Percentiles rank a stretch among this genome's conserved stretches.
Evolutionary conservation across 1,284 basidiomycete genomes (phyloP).

Genomic region (Puccinia polysora): DNA sequence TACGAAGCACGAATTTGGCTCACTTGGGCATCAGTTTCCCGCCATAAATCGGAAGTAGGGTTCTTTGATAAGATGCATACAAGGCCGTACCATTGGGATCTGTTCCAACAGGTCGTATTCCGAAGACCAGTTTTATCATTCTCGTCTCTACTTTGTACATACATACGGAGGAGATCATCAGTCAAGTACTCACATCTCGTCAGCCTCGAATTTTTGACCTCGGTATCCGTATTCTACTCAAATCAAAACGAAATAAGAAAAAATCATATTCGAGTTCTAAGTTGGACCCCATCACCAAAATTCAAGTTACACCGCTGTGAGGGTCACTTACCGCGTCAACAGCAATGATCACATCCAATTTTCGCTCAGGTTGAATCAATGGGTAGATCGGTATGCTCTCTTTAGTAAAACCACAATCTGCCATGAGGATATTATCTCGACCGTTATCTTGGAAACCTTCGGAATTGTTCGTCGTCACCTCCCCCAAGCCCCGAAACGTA

Average conservation of each 20-base stretch:
- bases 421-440: constrained; percentile 26
- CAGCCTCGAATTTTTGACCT: not conserved
- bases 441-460: constrained; percentile 21
- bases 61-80: constrained; percentile 28
- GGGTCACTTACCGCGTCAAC: constrained; percentile 29
- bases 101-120: not conserved
- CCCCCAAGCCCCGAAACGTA: constrained; percentile 26
- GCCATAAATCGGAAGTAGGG: constrained; percentile 11
- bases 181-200: constrained; percentile 12
- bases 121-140: not conserved
- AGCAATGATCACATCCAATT: constrained; percentile 39
- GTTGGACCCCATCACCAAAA: not conserved
- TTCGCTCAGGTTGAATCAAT: constrained; percentile 34
- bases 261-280: no score
- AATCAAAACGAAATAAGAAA: not conserved
- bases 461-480: not conserved
- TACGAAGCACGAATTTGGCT: not conserved
- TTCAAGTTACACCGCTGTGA: not conserved
- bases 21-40: constrained; percentile 33
- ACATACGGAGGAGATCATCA: not conserved
- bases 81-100: constrained; percentile 43
- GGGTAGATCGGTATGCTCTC: constrained; percentile 29
- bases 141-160: not conserved
- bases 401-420: constrained; percentile 30
- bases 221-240: constrained; percentile 1